Percentiles rank a stretch among this genome's conserved stretches.
These are phyloP conservation scores for Physcia stellaris DNA, from an alignment of 495 filamentous ascomycete genomes.

Conservation along the genomic window DNA sequence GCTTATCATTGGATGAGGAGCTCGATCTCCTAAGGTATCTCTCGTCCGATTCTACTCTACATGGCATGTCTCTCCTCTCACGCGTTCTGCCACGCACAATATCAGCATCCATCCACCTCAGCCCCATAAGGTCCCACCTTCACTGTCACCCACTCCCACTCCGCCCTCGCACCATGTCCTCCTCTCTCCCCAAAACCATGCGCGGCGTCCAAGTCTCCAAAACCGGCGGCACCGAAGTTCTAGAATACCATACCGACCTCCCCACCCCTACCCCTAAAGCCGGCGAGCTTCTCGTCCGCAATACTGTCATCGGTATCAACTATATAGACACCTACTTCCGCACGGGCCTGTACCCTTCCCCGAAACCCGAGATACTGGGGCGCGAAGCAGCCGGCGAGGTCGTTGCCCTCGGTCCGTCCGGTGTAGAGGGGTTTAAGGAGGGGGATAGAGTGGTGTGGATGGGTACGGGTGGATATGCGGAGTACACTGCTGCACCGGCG, in stretches of 20 bases:
- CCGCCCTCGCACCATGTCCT: too few species aligned
- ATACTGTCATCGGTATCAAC: slow-evolving; percentile 76
- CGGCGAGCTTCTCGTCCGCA: slow-evolving; percentile 70
- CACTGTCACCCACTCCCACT: too few species aligned
- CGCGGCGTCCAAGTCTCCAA: slow-evolving; percentile 62
- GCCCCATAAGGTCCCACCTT: too few species aligned
- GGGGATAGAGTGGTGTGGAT: slow-evolving; percentile 63
- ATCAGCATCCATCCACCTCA: too few species aligned
- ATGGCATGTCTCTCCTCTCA: too few species aligned
- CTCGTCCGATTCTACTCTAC: too few species aligned
- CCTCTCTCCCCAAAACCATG: slow-evolving; percentile 57
- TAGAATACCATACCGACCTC: slow-evolving; percentile 59
- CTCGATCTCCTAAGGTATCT: too few species aligned
- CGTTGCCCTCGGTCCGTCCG: slow-evolving; percentile 34
- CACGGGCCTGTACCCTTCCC: slow-evolving; percentile 64
- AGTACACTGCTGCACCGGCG: slow-evolving; percentile 55
- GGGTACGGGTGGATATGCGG: slow-evolving; percentile 50
- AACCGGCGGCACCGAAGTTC: slow-evolving; percentile 64
- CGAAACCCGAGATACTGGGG: slow-evolving; percentile 70
- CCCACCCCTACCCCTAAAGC: slow-evolving; percentile 60
- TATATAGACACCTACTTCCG: slow-evolving; percentile 81
- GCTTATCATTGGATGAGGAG: too few species aligned
- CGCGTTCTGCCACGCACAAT: too few species aligned
- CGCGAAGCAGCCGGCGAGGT: slow-evolving; percentile 65
- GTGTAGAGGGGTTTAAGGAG: slow-evolving; percentile 34